phyloP scores from a whole-genome alignment of 495 filamentous ascomycete species.

The Xylaria flabelliformis region DNA sequence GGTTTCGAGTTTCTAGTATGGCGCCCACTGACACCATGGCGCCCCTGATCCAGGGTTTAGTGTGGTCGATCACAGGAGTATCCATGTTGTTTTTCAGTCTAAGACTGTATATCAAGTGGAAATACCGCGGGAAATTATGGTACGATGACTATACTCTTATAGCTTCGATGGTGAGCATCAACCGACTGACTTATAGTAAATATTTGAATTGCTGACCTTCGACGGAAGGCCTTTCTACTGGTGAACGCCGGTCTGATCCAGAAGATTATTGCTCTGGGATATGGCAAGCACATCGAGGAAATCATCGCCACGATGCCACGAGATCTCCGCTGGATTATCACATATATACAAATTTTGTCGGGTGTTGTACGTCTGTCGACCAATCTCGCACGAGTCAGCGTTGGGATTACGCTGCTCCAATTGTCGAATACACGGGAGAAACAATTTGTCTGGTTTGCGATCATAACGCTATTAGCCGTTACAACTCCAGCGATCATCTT shows the following conservation, averaged over 20 bases:
- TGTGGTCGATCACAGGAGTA: slow-evolving; percentile 9
- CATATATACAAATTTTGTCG: slow-evolving; percentile 14
- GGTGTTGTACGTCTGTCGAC: slow-evolving; percentile 19
- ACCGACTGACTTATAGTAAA: neutral
- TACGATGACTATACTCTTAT: slow-evolving; percentile 21
- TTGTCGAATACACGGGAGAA: slow-evolving; percentile 2
- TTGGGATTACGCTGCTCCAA: slow-evolving; percentile 14
- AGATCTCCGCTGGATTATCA: neutral
- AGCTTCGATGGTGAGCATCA: slow-evolving; percentile 10
- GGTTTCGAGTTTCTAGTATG: neutral
- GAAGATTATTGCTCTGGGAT: neutral
- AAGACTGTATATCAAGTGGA: slow-evolving; percentile 23
- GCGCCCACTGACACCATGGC: slow-evolving; percentile 12
- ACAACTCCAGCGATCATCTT: slow-evolving; percentile 18
- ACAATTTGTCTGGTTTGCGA: slow-evolving; percentile 16
- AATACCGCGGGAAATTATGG: slow-evolving; percentile 19
- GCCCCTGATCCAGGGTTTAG: slow-evolving; percentile 7
- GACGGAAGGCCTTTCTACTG: neutral
- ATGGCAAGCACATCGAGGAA: slow-evolving; percentile 9
- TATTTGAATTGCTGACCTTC: neutral
- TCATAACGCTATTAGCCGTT: neutral
- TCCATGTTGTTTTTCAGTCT: neutral
- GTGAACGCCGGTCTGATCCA: slow-evolving; percentile 9
- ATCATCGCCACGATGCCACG: neutral
- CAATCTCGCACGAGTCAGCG: slow-evolving; percentile 10